Percentiles rank a stretch among this genome's conserved stretches.
Evolutionary conservation across 2,329 filamentous ascomycete genomes (phyloP).

Genomic region (Corinectria fuckeliana): DNA sequence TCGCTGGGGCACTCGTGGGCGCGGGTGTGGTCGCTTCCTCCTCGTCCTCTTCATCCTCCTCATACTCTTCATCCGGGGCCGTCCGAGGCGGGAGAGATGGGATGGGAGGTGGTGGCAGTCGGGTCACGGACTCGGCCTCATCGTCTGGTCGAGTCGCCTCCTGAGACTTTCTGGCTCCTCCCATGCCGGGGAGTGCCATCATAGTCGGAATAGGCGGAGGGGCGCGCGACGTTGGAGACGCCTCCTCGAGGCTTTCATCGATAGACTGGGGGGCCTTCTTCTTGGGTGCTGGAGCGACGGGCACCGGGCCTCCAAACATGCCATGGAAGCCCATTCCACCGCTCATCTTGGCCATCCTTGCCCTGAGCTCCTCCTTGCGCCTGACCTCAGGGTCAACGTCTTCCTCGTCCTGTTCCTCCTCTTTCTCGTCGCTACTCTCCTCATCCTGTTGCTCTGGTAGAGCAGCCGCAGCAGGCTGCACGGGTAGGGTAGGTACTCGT

Average conservation of each 20-base stretch:
- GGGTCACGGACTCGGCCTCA: conserved; percentile 40
- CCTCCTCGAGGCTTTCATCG: conserved; percentile 53
- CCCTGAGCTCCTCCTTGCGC: conserved; percentile 85
- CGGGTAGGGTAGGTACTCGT: conserved; percentile 46
- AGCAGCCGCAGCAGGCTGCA: conserved; percentile 30
- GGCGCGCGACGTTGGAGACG: conserved; percentile 49
- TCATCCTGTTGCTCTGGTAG: conserved; percentile 50
- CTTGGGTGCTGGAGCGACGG: conserved; percentile 60
- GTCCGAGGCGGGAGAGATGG: conserved; percentile 33
- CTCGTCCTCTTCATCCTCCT: conserved; percentile 43
- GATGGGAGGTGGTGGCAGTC: conserved; percentile 40
- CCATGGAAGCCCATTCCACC: conserved; percentile 96
- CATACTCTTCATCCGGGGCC: conserved; percentile 32
- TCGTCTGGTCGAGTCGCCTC: conserved; percentile 47
- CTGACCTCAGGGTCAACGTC: conserved; percentile 87
- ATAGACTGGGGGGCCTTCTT: conserved; percentile 57
- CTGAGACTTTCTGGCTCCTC: conserved; percentile 58
- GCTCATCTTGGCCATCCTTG: conserved; percentile 98
- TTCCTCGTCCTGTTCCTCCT: conserved; percentile 79
- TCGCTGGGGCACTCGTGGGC: conserved; percentile 30
- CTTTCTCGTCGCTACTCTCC: conserved; percentile 65
- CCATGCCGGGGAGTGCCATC: conserved; percentile 77
- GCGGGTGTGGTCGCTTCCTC: conserved; percentile 46
- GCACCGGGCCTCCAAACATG: conserved; percentile 81
- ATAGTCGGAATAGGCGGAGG: conserved; percentile 64